Evolutionary conservation across 345 rosid genomes (phyloP).

Genomic region (Pelargonium nanum): DNA sequence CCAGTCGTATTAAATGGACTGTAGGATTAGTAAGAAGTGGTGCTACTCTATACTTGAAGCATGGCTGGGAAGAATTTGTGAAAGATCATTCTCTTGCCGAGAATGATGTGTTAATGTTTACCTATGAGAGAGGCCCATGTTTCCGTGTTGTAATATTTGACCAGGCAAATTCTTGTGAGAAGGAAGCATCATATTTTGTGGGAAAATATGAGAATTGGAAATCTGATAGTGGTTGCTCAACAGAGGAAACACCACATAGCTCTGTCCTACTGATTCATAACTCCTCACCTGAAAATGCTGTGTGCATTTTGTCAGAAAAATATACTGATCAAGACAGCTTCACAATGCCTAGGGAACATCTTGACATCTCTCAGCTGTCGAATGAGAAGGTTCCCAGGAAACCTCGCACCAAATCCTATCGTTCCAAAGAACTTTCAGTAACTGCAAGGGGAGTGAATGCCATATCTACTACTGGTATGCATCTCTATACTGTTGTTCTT

Average conservation of each 20-base stretch:
- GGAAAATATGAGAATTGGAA: slow-evolving; percentile 31
- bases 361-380: too few relatives aligned
- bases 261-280: too few relatives aligned
- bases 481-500: too few relatives aligned
- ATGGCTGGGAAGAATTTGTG: slow-evolving; percentile 61
- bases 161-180: slow-evolving; percentile 62
- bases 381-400: too few relatives aligned
- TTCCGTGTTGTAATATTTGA: slow-evolving; percentile 56
- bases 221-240: slow-evolving; percentile 15
- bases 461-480: too few relatives aligned
- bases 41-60: slow-evolving; percentile 28
- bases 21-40: slow-evolving; percentile 32
- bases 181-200: slow-evolving; percentile 48
- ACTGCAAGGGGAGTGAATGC: too few relatives aligned
- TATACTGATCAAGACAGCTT: neutral
- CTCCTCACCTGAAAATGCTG: too few relatives aligned
- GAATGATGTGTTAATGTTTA: slow-evolving; percentile 64
- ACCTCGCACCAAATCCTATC: too few relatives aligned
- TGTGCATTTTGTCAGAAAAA: too few relatives aligned
- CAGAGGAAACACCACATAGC: too few relatives aligned
- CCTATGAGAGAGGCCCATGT: slow-evolving; percentile 52
- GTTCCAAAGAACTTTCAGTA: neutral
- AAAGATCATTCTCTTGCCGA: slow-evolving; percentile 39
- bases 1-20: slow-evolving; percentile 49
- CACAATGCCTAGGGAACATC: neutral